These are phyloP conservation scores for Coniosporium tulheliwenetii DNA, from an alignment of 2,329 filamentous ascomycete species.

Conservation along the genomic window DNA sequence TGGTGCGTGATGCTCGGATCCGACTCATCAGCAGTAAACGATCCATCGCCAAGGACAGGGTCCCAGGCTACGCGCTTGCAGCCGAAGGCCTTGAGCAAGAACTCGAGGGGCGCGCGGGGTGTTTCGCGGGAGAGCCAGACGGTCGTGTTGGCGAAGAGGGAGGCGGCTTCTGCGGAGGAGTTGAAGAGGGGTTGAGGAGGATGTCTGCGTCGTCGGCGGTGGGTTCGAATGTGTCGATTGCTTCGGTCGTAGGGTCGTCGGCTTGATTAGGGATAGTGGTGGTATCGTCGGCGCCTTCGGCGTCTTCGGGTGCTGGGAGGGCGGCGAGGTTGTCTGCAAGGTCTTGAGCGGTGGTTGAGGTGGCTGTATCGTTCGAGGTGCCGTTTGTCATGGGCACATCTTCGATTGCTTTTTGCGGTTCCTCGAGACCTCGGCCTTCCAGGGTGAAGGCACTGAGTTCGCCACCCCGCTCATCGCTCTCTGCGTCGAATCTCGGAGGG, in stretches of 20 bases:
- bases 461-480: slow-evolving; percentile 75
- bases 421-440: slow-evolving; percentile 51
- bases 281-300: slow-evolving; percentile 18
- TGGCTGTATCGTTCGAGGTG: not conserved
- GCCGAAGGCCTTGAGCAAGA: slow-evolving; percentile 83
- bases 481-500: slow-evolving; percentile 80
- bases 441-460: slow-evolving; percentile 85
- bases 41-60: slow-evolving; percentile 72
- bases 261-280: slow-evolving; percentile 5
- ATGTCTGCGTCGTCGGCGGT: slow-evolving; percentile 72
- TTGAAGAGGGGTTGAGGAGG: slow-evolving; percentile 59
- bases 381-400: slow-evolving; percentile 9
- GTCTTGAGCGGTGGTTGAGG: slow-evolving; percentile 29
- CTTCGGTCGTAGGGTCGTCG: slow-evolving; percentile 25
- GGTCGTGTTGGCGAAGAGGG: slow-evolving; percentile 77
- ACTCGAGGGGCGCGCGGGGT: slow-evolving; percentile 77
- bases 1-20: slow-evolving; percentile 91
- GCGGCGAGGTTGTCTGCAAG: slow-evolving; percentile 29
- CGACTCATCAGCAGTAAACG: slow-evolving; percentile 78
- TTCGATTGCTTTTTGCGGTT: slow-evolving; percentile 10
- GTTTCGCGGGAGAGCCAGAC: slow-evolving; percentile 91
- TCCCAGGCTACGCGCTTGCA: slow-evolving; percentile 97
- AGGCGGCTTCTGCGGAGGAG: slow-evolving; percentile 49
- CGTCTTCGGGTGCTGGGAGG: slow-evolving; percentile 17
- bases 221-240: slow-evolving; percentile 85